Evolutionary conservation across 1,284 basidiomycete genomes (phyloP), one percentile per base, ranked within the genome.

Genomic region (Boletellus sp.): DNA sequence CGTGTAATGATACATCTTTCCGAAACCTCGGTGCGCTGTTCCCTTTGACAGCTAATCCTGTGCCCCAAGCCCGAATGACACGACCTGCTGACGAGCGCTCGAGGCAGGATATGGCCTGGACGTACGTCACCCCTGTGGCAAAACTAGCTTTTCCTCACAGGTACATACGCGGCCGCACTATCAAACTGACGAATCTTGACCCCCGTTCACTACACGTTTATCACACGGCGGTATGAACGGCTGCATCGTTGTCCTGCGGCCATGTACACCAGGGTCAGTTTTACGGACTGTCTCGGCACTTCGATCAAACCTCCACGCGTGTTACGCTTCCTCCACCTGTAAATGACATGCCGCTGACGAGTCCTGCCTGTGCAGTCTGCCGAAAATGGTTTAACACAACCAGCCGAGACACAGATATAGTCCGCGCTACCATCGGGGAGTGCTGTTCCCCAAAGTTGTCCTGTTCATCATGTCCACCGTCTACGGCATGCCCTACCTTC

Each of bases 401-500:
- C 17, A 29, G 29, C 43, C 26, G 40, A 23, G 43, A 43, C 30
- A 49, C 50, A 59, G 62, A 63, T 49, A 67, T 68, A 63, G 48
- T 11, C 41, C 42, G 35, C 45, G 14, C 13, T 34, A 8, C 7
- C 20, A 20, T 46, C 30, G n/a, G 39, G 36, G 13, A 34, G 40
- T 14, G 32, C 35, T 14, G 26, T 21, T 37, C 11, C 36, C 32
- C 36, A 48, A 14, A 36, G 45, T 25, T 45, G 8, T 37, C 45
- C 21, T 34, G 30, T 20, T 41, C 50, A 33, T 27, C 56, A 62
- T 66, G 60, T 51, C 60, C 27, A 72, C 74, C 16, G 67, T 64
- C 49, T 79, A 75, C 53, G 77, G 76, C 46, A 67, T 82, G 57
- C 76, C 80, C 29, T 77, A 68, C 60, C 74, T 84, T 56, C 77